Conservation (phyloP, 2,329 filamentous ascomycete genomes). For the Cephalotrichum gorgonifer region DNA sequence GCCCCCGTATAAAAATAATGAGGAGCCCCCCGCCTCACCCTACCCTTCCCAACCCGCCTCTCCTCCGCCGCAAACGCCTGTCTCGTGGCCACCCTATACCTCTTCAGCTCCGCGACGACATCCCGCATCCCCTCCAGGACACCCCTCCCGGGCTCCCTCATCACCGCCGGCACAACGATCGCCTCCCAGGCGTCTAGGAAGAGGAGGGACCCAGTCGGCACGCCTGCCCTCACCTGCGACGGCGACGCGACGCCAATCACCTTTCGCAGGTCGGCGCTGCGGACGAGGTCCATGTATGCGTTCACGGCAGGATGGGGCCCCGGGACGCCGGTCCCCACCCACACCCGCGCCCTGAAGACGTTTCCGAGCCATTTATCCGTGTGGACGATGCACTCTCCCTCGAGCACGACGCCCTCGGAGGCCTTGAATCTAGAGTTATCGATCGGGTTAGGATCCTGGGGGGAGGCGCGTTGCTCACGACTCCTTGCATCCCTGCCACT, state of each 20-base stretch:
- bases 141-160: slow-evolving; percentile 14
- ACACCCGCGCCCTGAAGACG: slow-evolving; percentile 16
- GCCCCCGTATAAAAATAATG: slow-evolving; percentile 27
- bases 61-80: slow-evolving; percentile 6
- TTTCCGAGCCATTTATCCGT: slow-evolving; percentile 17
- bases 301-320: slow-evolving; percentile 5
- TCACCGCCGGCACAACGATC: slow-evolving; percentile 29
- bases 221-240: slow-evolving; percentile 37
- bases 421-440: not conserved
- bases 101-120: slow-evolving; percentile 29
- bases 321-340: not conserved
- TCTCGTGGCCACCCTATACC: slow-evolving; percentile 19
- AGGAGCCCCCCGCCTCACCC: slow-evolving; percentile 10
- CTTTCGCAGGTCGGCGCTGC: slow-evolving; percentile 18
- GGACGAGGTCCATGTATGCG: slow-evolving; percentile 20
- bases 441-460: not conserved
- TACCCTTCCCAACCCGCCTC: slow-evolving; percentile 1
- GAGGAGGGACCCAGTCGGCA: slow-evolving; percentile 31
- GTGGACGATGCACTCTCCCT: slow-evolving; percentile 17
- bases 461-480: not conserved
- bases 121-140: slow-evolving; percentile 29
- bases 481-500: not conserved
- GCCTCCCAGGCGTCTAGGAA: slow-evolving; percentile 43
- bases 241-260: slow-evolving; percentile 36
- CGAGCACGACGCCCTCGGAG: slow-evolving; percentile 14